Evolutionary conservation across 2,329 filamentous ascomycete genomes (phyloP).

Genomic region (Grosmannia huntii): DNA sequence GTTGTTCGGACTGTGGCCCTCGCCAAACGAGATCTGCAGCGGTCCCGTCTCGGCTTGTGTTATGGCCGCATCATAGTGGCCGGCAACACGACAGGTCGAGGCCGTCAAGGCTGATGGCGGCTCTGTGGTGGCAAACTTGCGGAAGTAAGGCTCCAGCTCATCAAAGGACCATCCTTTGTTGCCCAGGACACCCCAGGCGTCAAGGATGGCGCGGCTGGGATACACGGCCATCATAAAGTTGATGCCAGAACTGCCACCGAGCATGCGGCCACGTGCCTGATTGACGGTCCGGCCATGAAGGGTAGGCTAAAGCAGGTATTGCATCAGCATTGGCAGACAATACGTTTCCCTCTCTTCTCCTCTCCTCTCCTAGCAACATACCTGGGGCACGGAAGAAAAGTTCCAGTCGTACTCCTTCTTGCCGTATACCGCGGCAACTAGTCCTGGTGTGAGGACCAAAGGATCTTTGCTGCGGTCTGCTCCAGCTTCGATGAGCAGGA

Average conservation of each 20-base stretch:
- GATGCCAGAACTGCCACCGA: slow-evolving; percentile 50
- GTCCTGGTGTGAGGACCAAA: slow-evolving; percentile 20
- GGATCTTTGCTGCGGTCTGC: slow-evolving; percentile 11
- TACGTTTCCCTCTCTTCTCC: too few relatives aligned
- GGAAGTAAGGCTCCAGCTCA: slow-evolving; percentile 18
- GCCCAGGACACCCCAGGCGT: slow-evolving; percentile 44
- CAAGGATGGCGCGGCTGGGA: slow-evolving; percentile 33
- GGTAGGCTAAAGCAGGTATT: not conserved
- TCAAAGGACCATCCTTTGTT: slow-evolving; percentile 48
- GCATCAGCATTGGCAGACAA: not conserved
- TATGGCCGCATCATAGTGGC: slow-evolving; percentile 18
- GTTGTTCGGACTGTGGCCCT: slow-evolving; percentile 20
- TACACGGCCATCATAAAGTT: slow-evolving; percentile 45
- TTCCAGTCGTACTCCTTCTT: slow-evolving; percentile 28
- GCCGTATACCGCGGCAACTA: slow-evolving; percentile 19
- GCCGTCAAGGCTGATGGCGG: slow-evolving; percentile 15
- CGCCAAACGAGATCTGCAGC: slow-evolving; percentile 23
- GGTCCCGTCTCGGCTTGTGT: slow-evolving; percentile 18
- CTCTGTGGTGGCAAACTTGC: slow-evolving; percentile 22
- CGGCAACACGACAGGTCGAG: slow-evolving; percentile 18
- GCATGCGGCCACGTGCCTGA: slow-evolving; percentile 26
- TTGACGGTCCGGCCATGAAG: slow-evolving; percentile 19
- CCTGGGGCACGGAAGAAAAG: slow-evolving; percentile 23
- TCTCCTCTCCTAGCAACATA: slow-evolving; percentile 7
- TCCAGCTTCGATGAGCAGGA: slow-evolving; percentile 23